These are phyloP conservation scores for Suhomyces ambrosiae DNA, from an alignment of 1,139 yeast genomes.

Conservation along the genomic window DNA sequence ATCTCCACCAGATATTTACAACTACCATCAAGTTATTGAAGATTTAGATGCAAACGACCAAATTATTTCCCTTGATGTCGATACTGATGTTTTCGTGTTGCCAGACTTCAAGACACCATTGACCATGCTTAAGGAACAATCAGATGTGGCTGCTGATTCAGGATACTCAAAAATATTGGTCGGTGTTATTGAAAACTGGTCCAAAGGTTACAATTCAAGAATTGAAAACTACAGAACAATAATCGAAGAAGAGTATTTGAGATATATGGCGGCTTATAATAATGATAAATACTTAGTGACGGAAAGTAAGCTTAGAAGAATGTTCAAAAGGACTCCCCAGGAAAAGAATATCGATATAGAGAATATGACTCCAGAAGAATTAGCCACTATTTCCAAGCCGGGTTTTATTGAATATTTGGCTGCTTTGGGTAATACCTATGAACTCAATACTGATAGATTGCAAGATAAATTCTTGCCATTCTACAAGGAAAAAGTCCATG, in stretches of 20 bases:
- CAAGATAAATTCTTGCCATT: constrained; percentile 73
- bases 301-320: constrained; percentile 46
- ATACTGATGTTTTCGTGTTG: constrained; percentile 69
- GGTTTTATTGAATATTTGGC: constrained; percentile 81
- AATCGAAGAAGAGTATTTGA: constrained; percentile 58
- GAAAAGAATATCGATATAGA: constrained; percentile 36
- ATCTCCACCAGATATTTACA: constrained; percentile 66
- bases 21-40: constrained; percentile 43
- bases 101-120: constrained; percentile 55
- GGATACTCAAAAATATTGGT: constrained; percentile 80
- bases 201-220: constrained; percentile 59
- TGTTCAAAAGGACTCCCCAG: constrained; percentile 37
- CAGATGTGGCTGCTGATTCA: constrained; percentile 89
- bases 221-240: constrained; percentile 61
- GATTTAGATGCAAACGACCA: constrained; percentile 54
- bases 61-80: constrained; percentile 61
- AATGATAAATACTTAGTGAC: constrained; percentile 43
- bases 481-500: constrained; percentile 66
- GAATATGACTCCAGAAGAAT: constrained; percentile 48
- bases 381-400: constrained; percentile 62
- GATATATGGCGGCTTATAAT: constrained; percentile 46
- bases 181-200: constrained; percentile 81
- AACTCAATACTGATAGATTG: constrained; percentile 80
- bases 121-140: constrained; percentile 84
- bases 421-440: constrained; percentile 83